phyloP scores from a whole-genome alignment of 352 stramenopile genomes.

The Pythium rhizo-oryzae region DNA sequence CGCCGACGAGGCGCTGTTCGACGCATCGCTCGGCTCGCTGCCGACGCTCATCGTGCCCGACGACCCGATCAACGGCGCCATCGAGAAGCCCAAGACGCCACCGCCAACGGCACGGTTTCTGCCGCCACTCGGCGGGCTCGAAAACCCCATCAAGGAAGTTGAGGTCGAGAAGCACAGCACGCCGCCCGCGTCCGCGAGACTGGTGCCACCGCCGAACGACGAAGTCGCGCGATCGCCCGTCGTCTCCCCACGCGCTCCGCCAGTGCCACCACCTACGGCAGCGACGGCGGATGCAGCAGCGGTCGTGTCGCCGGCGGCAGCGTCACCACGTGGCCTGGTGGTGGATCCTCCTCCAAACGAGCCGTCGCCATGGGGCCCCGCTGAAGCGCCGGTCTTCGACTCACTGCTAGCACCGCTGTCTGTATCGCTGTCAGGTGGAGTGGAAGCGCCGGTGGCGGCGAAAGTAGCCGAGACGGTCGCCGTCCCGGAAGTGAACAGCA shows the following conservation, averaged over 20 bases:
- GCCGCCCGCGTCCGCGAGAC: no score
- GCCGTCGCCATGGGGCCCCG: constrained; percentile 2
- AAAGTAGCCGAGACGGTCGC: not conserved
- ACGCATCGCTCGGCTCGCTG: constrained; percentile 41
- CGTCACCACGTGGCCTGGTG: no score
- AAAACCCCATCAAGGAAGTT: not conserved
- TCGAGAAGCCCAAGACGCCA: constrained; percentile 67
- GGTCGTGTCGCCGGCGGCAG: not conserved
- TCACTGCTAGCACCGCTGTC: not conserved
- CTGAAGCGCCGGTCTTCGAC: not conserved
- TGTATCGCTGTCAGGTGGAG: not conserved
- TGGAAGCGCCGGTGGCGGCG: not conserved
- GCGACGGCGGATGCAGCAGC: not conserved
- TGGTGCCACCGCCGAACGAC: not conserved
- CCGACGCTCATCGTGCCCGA: constrained; percentile 74
- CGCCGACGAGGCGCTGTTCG: constrained; percentile 17
- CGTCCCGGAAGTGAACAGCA: constrained; percentile 33
- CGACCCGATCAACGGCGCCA: constrained; percentile 61
- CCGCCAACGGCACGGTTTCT: constrained; percentile 8
- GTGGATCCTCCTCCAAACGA: not conserved
- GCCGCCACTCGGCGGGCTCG: not conserved
- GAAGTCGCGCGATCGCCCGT: not conserved
- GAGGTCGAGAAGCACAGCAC: no score
- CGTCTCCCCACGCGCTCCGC: constrained; percentile 5
- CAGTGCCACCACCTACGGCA: not conserved